Base-by-base conservation (phyloP, 371 early-diverging fungal genomes). In the Coemansia sp. region DNA sequence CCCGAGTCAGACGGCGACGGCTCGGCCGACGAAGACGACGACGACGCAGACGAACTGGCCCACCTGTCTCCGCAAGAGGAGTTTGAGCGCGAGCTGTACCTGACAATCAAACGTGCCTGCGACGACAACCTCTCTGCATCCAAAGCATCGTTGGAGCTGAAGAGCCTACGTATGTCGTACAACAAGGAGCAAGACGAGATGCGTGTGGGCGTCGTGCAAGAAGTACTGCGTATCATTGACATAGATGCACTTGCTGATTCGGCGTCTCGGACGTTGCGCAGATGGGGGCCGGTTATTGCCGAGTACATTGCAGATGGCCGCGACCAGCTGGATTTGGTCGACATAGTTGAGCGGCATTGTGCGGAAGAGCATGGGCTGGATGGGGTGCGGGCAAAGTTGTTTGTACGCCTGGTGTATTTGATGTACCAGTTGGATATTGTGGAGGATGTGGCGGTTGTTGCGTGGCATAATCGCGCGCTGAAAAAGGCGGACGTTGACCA, bases 141-240 rank as follows among this genome's bases (percentile, higher is more conserved):
- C 26, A 87, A 87, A 63, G 87, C 95, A 6, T 85, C 86, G 11
- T 77, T 95, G 16, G 97, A 98, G 82, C 83, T 97, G 31, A 95
- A 93, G 60, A 89, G 94, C 7, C 80, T 93, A 64, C 91, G 95
- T 67, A 90, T 96, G 90, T 89, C 95, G 5, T 87, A 86, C 69
- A 90, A 96, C 74, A 88, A 91, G 26, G 87, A 86, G 11, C 94
- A 92, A 67, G 83, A 85, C 22, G 89, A 92, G 75, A 84, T 95
- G 67, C 84, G 95, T 24, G 84, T 83, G 39, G 84, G 86, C 1
- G 84, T 93, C 26, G 84, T 62, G 21, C 62, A 69, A 21, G 63
- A 72, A 51, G 62, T 67, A 16, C 61, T 82, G 34, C 52, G 47
- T 13, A 60, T 55, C 26, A 59, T 69, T n/a, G 59, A 76, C 42